A percentile compares a stretch with the other conserved stretches of the same genome.
Conservation (phyloP, 805 yeast species). For the Candida namnaoensis region DNA sequence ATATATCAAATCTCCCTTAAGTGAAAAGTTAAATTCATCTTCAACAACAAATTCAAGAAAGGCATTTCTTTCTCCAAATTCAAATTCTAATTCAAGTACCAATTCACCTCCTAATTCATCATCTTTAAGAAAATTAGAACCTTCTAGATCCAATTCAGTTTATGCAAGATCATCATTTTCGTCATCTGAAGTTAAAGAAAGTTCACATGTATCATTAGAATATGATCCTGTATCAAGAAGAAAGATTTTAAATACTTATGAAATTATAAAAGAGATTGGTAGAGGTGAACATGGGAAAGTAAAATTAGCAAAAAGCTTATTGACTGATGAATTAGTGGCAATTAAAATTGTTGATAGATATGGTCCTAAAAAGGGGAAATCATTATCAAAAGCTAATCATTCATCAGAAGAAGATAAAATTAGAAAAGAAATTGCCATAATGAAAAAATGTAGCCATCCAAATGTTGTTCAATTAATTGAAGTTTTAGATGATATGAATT, state of each 20-base stretch:
- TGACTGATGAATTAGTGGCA: conserved; percentile 67
- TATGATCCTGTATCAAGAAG: conserved; percentile 83
- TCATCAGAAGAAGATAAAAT: conserved; percentile 61
- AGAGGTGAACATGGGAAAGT: conserved; percentile 99
- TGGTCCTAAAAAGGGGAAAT: conserved; percentile 43
- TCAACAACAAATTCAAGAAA: neutral
- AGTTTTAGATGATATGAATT: conserved; percentile 78
- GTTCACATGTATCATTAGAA: conserved; percentile 69
- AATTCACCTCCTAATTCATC: neutral
- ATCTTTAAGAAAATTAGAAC: conserved; percentile 12
- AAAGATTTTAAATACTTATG: conserved; percentile 82
- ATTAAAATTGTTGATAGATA: conserved; percentile 85
- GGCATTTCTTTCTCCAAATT: too few relatives aligned
- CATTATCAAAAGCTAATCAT: conserved; percentile 18
- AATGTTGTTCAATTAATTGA: conserved; percentile 83
- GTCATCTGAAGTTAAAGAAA: conserved; percentile 61
- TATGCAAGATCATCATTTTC: conserved; percentile 11
- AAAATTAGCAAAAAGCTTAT: conserved; percentile 73
- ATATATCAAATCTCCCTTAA: conserved; percentile 1
- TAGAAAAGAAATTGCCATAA: conserved; percentile 82
- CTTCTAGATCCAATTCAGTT: conserved; percentile 14
- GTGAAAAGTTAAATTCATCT: neutral
- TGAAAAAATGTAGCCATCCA: conserved; percentile 88
- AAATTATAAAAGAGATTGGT: conserved; percentile 80
- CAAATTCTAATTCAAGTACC: neutral